phyloP scores from a whole-genome alignment of 495 filamentous ascomycete genomes.

The Aspergillus campestris region DNA sequence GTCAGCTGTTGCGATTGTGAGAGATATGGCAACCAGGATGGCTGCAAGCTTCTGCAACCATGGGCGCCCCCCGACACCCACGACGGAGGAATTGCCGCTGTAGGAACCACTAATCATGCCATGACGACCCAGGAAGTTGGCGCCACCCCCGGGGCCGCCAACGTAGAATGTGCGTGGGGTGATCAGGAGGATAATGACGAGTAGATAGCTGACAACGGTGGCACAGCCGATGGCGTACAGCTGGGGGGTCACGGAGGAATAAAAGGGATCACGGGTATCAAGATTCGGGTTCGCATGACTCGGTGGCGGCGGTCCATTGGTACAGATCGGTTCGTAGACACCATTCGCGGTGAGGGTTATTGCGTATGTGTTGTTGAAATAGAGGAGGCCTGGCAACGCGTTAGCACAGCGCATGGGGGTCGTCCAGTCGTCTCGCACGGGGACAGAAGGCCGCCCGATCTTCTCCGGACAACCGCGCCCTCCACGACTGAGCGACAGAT shows the following conservation, averaged over 20 bases:
- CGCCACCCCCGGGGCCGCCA: slow-evolving; percentile 56
- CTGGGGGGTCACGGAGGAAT: slow-evolving; percentile 82
- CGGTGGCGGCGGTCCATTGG: slow-evolving; percentile 23
- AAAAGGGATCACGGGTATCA: slow-evolving; percentile 76
- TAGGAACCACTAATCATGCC: slow-evolving; percentile 75
- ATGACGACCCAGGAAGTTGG: slow-evolving; percentile 70
- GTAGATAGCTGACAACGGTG: slow-evolving; percentile 85
- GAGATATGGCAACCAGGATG: slow-evolving; percentile 76
- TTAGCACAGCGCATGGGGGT: too few species aligned
- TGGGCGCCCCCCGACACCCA: slow-evolving; percentile 83
- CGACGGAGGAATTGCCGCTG: slow-evolving; percentile 57
- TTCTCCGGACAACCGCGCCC: too few species aligned
- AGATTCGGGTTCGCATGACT: slow-evolving; percentile 34
- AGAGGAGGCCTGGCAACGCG: slow-evolving; percentile 40
- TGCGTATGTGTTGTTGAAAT: slow-evolving; percentile 46
- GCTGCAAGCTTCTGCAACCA: slow-evolving; percentile 96
- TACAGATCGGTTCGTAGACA: slow-evolving; percentile 56
- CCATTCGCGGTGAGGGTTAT: slow-evolving; percentile 56
- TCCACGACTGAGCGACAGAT: too few species aligned
- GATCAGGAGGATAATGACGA: slow-evolving; percentile 90
- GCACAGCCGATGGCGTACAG: slow-evolving; percentile 85
- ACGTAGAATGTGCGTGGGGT: slow-evolving; percentile 83
- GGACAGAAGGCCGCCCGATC: background rate
- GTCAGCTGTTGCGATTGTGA: slow-evolving; percentile 87
- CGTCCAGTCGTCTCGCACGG: background rate